Base-by-base conservation (phyloP, 768 basidiomycete genomes). In the Boletus coccyginus region DNA sequence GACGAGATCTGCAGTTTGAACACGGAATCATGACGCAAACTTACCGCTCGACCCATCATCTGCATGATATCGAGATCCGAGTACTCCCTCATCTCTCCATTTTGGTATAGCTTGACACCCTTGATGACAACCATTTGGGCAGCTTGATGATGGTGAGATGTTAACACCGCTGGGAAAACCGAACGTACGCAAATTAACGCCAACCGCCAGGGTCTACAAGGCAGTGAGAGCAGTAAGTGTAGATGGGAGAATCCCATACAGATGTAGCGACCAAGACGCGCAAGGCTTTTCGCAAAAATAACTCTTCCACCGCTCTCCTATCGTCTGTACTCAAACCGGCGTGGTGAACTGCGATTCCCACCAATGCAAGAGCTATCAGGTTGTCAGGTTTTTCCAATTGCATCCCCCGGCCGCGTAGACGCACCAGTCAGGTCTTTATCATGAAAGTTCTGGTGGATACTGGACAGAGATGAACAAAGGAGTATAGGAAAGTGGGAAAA, bases 71-170 rank as follows among this genome's bases (percentile, higher is more conserved):
- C 97, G 7, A 97, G 78, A 67, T 97, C 95, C 0, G 89, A 88
- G 70, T 97, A 97, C 63, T 98, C 94, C 35, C 79, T 77, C 46
- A 83, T 82, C 16, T 75, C 75, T 44, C 80, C 82, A 49, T 87
- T 88, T 59, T 86, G 83, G 68, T 86, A 99, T 5, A 82, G 77
- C 62, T 85, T 86, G 24, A 96, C 94, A 4, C 95, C 96, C 64
- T 92, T 93, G 63, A 99, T 88, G 57, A 98, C 83, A 47, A 96
- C 96, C 60, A 90, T 90, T 64, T 96, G 92, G 1, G 95, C 94
- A 46, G 96, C 92, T 94, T 58, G 3, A 58, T 13, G 36, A 16
- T 38, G 31, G 12, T 53, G 46, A 56, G 53, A 31, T 32, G 31
- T 44, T 46, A 36, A 24, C 11, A 46, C 39, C 29, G 19, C 7